Percentiles rank a stretch among this genome's conserved stretches.
Conservation (phyloP, 2,329 filamentous ascomycete species). For the Colletotrichum sansevieriae region DNA sequence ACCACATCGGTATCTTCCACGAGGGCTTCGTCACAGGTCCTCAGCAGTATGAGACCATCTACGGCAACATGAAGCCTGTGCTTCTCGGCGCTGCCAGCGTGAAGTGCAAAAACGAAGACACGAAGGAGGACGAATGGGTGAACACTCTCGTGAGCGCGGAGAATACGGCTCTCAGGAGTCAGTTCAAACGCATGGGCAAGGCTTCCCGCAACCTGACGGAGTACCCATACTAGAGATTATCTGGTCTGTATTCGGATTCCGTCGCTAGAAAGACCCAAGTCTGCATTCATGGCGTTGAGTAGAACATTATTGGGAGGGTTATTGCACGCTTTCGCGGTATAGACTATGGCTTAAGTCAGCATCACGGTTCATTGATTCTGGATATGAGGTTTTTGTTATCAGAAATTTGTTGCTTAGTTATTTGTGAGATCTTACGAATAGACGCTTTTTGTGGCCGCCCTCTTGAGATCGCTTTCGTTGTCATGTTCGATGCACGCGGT, state of each 20-base stretch:
- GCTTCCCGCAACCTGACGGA: slow-evolving; percentile 22
- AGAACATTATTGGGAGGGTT: too few species aligned
- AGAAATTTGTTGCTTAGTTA: too few species aligned
- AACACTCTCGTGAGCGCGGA: slow-evolving; percentile 51
- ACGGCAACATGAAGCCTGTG: slow-evolving; percentile 58
- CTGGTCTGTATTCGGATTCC: background rate
- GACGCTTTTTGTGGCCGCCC: too few species aligned
- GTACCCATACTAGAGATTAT: background rate
- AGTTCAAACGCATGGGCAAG: slow-evolving; percentile 50
- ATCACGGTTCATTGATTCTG: too few species aligned
- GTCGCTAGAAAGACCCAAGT: too few species aligned
- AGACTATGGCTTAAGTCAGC: too few species aligned
- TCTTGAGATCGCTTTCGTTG: too few species aligned
- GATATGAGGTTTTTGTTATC: too few species aligned
- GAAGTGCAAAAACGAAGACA: slow-evolving; percentile 41
- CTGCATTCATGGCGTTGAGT: too few species aligned
- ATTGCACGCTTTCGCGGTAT: too few species aligned
- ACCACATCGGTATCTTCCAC: slow-evolving; percentile 65
- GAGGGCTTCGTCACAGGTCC: slow-evolving; percentile 63
- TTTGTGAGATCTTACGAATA: too few species aligned
- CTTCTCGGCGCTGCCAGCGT: slow-evolving; percentile 51
- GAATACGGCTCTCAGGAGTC: slow-evolving; percentile 51
- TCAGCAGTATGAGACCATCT: slow-evolving; percentile 64
- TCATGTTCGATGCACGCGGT: too few species aligned
- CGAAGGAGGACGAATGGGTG: slow-evolving; percentile 48